phyloP scores from a whole-genome alignment of 257 asterid genomes.

The Pogostemon cablin region DNA sequence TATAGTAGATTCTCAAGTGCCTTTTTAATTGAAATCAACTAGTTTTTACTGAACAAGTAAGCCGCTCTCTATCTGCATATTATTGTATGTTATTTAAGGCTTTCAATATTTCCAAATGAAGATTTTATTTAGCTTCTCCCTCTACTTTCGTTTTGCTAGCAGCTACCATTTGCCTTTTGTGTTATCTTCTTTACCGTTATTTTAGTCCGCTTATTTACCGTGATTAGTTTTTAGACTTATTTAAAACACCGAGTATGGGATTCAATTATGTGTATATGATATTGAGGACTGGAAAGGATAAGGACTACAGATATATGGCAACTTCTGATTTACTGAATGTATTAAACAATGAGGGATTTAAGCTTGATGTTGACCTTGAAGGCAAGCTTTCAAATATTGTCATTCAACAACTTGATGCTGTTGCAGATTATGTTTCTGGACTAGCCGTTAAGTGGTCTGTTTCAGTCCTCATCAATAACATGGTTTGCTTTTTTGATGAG shows the following conservation, averaged over 20 bases:
- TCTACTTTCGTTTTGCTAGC: too few relatives aligned
- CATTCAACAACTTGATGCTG: conserved; percentile 96
- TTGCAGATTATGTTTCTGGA: conserved; percentile 97
- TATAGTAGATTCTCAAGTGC: too few relatives aligned
- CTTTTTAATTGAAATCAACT: too few relatives aligned
- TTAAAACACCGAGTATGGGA: not conserved
- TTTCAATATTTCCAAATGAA: too few relatives aligned
- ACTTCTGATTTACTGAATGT: conserved; percentile 97
- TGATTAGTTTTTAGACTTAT: not conserved
- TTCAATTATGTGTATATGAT: conserved; percentile 24
- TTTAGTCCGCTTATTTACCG: too few relatives aligned
- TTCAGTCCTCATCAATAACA: conserved; percentile 15
- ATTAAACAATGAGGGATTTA: conserved; percentile 86
- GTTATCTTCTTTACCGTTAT: too few relatives aligned
- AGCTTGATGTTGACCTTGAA: conserved; percentile 82
- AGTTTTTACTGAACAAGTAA: too few relatives aligned
- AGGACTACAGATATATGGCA: conserved; percentile 98
- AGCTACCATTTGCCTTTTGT: too few relatives aligned
- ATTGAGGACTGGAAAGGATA: conserved; percentile 99
- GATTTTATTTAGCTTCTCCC: too few relatives aligned
- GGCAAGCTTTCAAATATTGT: conserved; percentile 73
- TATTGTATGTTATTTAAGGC: too few relatives aligned
- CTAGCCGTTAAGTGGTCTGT: conserved; percentile 94
- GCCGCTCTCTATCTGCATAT: too few relatives aligned
- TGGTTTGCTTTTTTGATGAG: conserved; percentile 8